Evolutionary conservation across 768 basidiomycete genomes (phyloP).

Genomic region (Mycena albidolilacea): DNA sequence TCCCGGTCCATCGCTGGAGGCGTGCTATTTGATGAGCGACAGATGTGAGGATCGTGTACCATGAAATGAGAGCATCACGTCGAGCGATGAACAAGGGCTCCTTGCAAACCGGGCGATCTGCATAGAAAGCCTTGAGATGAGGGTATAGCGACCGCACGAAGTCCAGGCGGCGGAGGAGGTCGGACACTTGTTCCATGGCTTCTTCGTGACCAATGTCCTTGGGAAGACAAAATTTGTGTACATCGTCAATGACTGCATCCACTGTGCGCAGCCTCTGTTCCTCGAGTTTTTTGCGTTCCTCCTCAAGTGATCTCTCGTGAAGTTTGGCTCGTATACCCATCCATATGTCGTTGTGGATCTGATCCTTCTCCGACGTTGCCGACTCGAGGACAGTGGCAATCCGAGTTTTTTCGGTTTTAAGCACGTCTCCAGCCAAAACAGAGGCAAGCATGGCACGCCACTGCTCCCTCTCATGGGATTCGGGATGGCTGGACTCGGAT

Average conservation of each 20-base stretch:
- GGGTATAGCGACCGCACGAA: constrained; percentile 92
- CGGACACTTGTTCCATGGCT: constrained; percentile 74
- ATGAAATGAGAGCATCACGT: constrained; percentile 91
- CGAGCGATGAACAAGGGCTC: constrained; percentile 82
- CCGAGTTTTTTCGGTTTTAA: constrained; percentile 94
- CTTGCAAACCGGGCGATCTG: constrained; percentile 82
- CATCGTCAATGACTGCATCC: constrained; percentile 87
- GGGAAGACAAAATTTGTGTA: constrained; percentile 80
- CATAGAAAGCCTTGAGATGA: constrained; percentile 81
- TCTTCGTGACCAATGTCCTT: constrained; percentile 52
- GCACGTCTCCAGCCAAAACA: constrained; percentile 93
- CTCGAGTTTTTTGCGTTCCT: constrained; percentile 86
- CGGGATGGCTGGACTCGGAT: constrained; percentile 75
- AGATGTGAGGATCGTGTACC: constrained; percentile 91
- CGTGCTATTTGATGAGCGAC: constrained; percentile 86
- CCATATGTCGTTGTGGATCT: constrained; percentile 84
- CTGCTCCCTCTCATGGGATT: constrained; percentile 83
- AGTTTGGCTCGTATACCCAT: constrained; percentile 91
- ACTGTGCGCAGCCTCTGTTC: constrained; percentile 87
- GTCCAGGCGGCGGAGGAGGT: constrained; percentile 81
- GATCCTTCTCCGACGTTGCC: constrained; percentile 77
- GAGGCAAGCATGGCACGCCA: constrained; percentile 98
- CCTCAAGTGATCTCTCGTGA: constrained; percentile 82
- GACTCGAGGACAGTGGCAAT: constrained; percentile 86
- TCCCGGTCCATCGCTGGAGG: constrained; percentile 94